Conservation (phyloP, 192 early-diverging fungal species). For the Backusella tuberculispora region DNA sequence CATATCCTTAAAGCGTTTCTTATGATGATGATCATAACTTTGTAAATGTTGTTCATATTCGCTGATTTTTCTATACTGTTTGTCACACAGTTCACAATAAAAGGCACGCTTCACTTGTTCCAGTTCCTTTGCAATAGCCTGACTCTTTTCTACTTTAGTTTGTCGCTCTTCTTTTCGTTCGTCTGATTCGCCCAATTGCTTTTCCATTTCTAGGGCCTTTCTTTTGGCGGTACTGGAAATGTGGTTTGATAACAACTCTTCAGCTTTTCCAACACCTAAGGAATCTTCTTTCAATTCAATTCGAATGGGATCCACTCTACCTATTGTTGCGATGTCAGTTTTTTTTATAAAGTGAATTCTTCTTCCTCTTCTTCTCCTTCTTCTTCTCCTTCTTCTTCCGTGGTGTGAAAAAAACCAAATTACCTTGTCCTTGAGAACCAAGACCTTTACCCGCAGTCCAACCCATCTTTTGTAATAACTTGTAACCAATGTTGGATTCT, state of each 20-base stretch:
- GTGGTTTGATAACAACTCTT: conserved; percentile 58
- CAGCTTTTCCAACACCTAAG: conserved; percentile 68
- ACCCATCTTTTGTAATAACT: conserved; percentile 72
- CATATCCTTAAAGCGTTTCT: conserved; percentile 83
- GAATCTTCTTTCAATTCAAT: conserved; percentile 67
- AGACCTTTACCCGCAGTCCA: conserved; percentile 69
- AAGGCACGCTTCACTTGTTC: conserved; percentile 73
- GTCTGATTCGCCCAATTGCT: conserved; percentile 66
- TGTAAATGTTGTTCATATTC: conserved; percentile 80
- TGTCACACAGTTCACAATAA: conserved; percentile 78
- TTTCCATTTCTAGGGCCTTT: conserved; percentile 67
- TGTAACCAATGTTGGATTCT: conserved; percentile 64
- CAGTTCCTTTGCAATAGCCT: conserved; percentile 57
- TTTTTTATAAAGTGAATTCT: background rate
- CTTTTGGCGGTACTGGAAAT: conserved; percentile 61
- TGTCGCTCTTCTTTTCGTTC: conserved; percentile 57
- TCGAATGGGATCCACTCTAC: conserved; percentile 70
- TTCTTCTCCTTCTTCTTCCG: too few species aligned
- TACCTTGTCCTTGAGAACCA: conserved; percentile 60
- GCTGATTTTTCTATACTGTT: conserved; percentile 76
- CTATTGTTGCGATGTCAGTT: conserved; percentile 31
- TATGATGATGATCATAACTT: conserved; percentile 82
- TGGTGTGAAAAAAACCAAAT: too few species aligned
- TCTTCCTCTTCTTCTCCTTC: background rate
- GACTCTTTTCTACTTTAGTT: conserved; percentile 53